Evolutionary conservation across 228 moss, liverwort and hornwort species (phyloP), one percentile per base, ranked within the genome.

Genomic region (Sphagnum magellanicum): DNA sequence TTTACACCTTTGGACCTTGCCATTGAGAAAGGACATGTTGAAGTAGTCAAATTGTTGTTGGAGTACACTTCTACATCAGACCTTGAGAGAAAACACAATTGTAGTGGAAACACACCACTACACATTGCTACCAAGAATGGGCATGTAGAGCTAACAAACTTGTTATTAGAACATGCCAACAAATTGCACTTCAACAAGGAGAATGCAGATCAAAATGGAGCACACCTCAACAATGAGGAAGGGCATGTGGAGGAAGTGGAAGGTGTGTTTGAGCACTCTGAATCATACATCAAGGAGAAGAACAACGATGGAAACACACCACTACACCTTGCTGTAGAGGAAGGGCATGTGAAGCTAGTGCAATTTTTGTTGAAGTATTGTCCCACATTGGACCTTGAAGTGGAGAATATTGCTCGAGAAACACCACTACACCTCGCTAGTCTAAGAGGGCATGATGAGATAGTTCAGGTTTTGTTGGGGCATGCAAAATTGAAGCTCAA

Each of bases 251-350:
- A 61, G 61, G 16, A 66, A 32, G 66, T 72, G 61, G 57, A 13
- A 47, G 8, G 63, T 60, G 14, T 76, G 60, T 11, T 64, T 71
- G 12, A 73, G 69, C 67, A 66, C 69, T 32, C 32, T 32, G 32
- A 32, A 32, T 32, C 32, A 32, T 32, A 32, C 32, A 32, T 32
- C 50, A 6, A 49, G 63, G 50, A 73, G 53, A 52, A 57, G 51
- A 53, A 73, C 73, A 50, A 70, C 16, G 17, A 76, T 70, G 74
- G 77, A 47, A 55, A 73, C 50, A 81, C 81, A 60, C 68, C 81
- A 49, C 63, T 81, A 11, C 81, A 81, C 64, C 32, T 74, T 50
- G 81, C 81, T 46, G 12, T 60, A 32, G 77, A 68, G 68, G 71
- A 61, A 64, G 47, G 68, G 49, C 77, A 74, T 61, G 51, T 8